Percentiles rank a stretch among this genome's conserved stretches.
phyloP scores from a whole-genome alignment of 2,329 filamentous ascomycete genomes.

The Bipolaris oryzae region DNA sequence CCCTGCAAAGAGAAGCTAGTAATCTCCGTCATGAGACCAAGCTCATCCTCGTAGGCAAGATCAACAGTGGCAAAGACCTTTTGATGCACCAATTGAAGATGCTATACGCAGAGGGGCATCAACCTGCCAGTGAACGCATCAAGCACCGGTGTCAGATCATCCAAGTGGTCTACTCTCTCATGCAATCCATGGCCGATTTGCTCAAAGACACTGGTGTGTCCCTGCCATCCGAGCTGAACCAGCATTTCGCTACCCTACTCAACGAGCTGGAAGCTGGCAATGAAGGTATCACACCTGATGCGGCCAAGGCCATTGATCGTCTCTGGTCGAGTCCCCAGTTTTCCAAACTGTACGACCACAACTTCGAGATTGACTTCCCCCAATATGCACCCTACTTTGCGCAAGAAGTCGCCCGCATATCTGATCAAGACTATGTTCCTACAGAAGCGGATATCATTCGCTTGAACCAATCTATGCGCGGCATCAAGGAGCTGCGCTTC shows the following conservation, averaged over 20 bases:
- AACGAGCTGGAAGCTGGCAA: slow-evolving; percentile 42
- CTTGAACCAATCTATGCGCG: slow-evolving; percentile 35
- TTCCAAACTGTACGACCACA: slow-evolving; percentile 40
- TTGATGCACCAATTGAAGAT: slow-evolving; percentile 48
- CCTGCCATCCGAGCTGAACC: slow-evolving; percentile 31
- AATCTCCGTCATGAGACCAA: slow-evolving; percentile 43
- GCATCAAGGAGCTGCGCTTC: slow-evolving; percentile 45
- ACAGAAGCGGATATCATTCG: slow-evolving; percentile 45
- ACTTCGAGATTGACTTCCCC: slow-evolving; percentile 47
- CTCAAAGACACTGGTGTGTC: slow-evolving; percentile 44
- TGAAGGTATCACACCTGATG: slow-evolving; percentile 32
- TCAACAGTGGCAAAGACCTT: slow-evolving; percentile 42
- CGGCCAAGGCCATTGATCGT: slow-evolving; percentile 33
- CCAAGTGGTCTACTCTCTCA: slow-evolving; percentile 40
- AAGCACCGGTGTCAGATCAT: slow-evolving; percentile 34
- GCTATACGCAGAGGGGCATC: slow-evolving; percentile 44
- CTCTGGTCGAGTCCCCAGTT: slow-evolving; percentile 42
- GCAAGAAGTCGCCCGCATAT: slow-evolving; percentile 36
- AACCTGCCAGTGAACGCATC: slow-evolving; percentile 38
- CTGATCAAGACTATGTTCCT: slow-evolving; percentile 37
- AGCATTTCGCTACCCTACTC: slow-evolving; percentile 42
- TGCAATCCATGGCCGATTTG: slow-evolving; percentile 45
- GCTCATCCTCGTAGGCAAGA: slow-evolving; percentile 38
- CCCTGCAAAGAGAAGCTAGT: slow-evolving; percentile 42
- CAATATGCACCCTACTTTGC: slow-evolving; percentile 45